phyloP scores from a whole-genome alignment of 257 asterid species.

The Avicennia marina region DNA sequence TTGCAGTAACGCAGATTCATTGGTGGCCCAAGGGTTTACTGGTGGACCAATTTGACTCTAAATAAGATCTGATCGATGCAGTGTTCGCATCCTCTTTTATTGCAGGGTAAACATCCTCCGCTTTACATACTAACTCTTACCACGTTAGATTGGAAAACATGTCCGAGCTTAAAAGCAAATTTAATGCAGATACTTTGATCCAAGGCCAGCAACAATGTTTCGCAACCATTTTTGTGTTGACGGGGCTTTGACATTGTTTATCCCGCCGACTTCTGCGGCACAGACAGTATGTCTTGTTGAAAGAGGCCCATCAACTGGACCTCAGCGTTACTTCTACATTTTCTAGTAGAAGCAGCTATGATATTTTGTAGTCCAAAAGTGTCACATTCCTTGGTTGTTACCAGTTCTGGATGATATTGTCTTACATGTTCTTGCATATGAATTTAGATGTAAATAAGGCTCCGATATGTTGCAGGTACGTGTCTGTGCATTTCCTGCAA shows the following conservation, averaged over 20 bases:
- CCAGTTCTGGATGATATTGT: not conserved
- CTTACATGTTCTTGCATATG: not conserved
- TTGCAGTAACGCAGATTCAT: slow-evolving; percentile 83
- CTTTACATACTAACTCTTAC: slow-evolving; percentile 1
- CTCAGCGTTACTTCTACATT: not conserved
- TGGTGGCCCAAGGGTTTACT: slow-evolving; percentile 94
- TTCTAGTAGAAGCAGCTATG: not conserved
- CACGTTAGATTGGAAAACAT: slow-evolving; percentile 1
- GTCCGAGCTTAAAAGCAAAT: slow-evolving; percentile 15
- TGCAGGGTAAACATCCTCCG: slow-evolving; percentile 61
- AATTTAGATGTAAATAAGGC: no score
- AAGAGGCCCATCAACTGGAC: not conserved
- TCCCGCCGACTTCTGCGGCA: slow-evolving; percentile 95
- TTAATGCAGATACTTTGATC: slow-evolving; percentile 78
- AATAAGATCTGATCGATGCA: slow-evolving; percentile 86
- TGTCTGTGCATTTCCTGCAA: slow-evolving; percentile 87
- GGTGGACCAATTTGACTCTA: slow-evolving; percentile 88
- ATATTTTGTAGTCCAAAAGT: no score
- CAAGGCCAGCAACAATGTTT: slow-evolving; percentile 88
- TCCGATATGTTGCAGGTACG: slow-evolving; percentile 51
- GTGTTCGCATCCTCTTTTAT: slow-evolving; percentile 88
- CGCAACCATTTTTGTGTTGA: slow-evolving; percentile 79
- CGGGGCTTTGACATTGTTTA: slow-evolving; percentile 89
- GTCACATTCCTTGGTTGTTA: no score
- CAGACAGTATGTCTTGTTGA: slow-evolving; percentile 46